Evolutionary conservation across 768 basidiomycete species (phyloP), one percentile per base, ranked within the genome.

Genomic region (Termitomyces sp.): DNA sequence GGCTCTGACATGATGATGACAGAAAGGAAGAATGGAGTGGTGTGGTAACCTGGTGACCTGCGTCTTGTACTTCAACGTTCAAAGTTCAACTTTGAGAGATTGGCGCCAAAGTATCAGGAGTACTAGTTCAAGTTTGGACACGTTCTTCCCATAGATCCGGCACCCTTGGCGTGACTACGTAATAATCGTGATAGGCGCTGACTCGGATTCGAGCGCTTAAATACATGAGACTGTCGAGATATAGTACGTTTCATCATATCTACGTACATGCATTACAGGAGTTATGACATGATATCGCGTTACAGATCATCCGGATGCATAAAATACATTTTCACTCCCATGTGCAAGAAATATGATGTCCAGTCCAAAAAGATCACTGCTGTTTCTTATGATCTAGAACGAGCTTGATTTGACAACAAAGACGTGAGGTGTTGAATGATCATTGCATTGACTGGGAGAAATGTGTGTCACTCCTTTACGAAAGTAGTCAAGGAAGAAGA

Each of bases 341-440:
- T 22, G 18, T 18, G 22, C 38, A 39, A 40, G 3, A 12, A n/a
- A 22, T 18, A 28, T 40, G 24, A 18, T 40, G 12, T 1, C 16
- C 24, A 24, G 4, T 49, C 28, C 48, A 8, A 9, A 7, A 48
- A 48, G 15, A 28, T 49, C 3, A 4, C 8, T n/a, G n/a, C 11
- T 49, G 24, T 46, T 15, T 28, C 5, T 32, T 33, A 55, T n/a
- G 39, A 42, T 44, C 54, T 55, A 32, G 28, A 28, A 40, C 53
- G 53, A 20, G 20, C 36, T 20, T 60, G 48, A 22, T 50, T 40
- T 5, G 59, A 61, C 33, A 61, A 56, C 44, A 61, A 36, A 1
- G 48, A 48, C 9, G 89, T 90, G 22, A 90, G 70, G 24, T 89
- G 89, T 68, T 92, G 90, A 4, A 88, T 84, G 2, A 90, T 89